These are phyloP conservation scores for Multifurca ochricompacta DNA, from an alignment of 768 basidiomycete genomes.

Conservation along the genomic window DNA sequence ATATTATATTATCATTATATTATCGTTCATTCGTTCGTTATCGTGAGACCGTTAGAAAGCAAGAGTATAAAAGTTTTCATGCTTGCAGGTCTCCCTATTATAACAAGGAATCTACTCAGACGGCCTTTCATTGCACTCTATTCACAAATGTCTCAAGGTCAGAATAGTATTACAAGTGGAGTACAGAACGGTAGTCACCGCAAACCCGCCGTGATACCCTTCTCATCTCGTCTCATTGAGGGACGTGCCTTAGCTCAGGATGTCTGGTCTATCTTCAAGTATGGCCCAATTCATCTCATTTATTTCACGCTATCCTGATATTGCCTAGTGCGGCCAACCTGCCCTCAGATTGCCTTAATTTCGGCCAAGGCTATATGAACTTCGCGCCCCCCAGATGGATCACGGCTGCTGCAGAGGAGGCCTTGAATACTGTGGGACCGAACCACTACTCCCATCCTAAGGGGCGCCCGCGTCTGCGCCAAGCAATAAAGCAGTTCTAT, in stretches of 20 bases:
- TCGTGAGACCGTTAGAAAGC: no score
- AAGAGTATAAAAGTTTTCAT: background rate
- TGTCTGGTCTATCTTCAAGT: conserved; percentile 93
- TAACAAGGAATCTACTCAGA: conserved; percentile 10
- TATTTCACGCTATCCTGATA: conserved; percentile 1
- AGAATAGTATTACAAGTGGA: conserved; percentile 11
- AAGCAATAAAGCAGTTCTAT: conserved; percentile 81
- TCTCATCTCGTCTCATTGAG: conserved; percentile 63
- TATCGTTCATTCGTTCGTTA: no score
- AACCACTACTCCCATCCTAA: conserved; percentile 93
- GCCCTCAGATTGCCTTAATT: conserved; percentile 88
- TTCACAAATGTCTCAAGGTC: conserved; percentile 11
- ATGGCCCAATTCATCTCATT: conserved; percentile 8
- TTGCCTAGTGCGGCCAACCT: conserved; percentile 69
- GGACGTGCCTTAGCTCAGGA: conserved; percentile 75
- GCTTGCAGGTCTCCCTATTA: background rate
- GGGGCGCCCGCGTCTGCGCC: conserved; percentile 77
- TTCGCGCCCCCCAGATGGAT: conserved; percentile 81
- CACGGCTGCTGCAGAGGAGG: conserved; percentile 60
- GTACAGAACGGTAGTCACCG: conserved; percentile 21
- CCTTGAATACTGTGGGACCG: conserved; percentile 49
- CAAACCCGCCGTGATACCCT: conserved; percentile 49
- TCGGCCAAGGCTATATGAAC: conserved; percentile 90
- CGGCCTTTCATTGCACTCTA: conserved; percentile 1
- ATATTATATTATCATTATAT: no score